These are phyloP conservation scores for Lentinula lateritia DNA, from an alignment of 768 basidiomycete genomes.

Conservation along the genomic window DNA sequence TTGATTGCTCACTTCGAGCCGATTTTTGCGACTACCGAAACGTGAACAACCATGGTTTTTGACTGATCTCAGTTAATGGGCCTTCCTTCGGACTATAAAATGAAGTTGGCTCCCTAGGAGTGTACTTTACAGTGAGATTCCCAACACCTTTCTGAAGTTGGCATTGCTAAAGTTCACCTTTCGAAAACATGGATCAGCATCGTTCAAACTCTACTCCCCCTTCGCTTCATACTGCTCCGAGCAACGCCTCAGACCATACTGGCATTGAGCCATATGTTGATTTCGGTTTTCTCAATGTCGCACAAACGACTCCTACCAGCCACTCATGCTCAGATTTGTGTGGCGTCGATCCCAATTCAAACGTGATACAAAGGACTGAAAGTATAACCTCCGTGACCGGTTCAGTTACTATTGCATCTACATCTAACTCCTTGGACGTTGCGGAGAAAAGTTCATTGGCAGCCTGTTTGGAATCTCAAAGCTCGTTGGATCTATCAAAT, in stretches of 20 bases:
- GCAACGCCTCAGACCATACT: background rate
- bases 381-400: background rate
- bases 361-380: background rate
- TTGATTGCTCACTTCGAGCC: background rate
- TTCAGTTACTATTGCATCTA: background rate
- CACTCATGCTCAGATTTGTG: background rate
- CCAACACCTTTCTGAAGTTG: background rate
- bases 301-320: background rate
- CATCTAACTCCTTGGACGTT: background rate
- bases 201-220: background rate
- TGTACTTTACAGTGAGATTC: background rate
- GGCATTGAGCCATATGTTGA: background rate
- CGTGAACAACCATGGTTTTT: constrained; percentile 1
- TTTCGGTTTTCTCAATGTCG: background rate
- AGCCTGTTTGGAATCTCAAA: background rate
- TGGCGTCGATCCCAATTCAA: background rate
- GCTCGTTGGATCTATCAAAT: background rate
- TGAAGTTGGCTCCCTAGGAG: background rate
- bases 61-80: background rate
- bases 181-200: background rate
- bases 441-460: background rate
- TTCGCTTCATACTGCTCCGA: background rate
- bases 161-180: background rate
- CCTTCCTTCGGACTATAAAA: background rate
- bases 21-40: background rate